These are phyloP conservation scores for Amoeboaphelidium occidentale DNA, from an alignment of 371 early-diverging fungal species.

Conservation along the genomic window DNA sequence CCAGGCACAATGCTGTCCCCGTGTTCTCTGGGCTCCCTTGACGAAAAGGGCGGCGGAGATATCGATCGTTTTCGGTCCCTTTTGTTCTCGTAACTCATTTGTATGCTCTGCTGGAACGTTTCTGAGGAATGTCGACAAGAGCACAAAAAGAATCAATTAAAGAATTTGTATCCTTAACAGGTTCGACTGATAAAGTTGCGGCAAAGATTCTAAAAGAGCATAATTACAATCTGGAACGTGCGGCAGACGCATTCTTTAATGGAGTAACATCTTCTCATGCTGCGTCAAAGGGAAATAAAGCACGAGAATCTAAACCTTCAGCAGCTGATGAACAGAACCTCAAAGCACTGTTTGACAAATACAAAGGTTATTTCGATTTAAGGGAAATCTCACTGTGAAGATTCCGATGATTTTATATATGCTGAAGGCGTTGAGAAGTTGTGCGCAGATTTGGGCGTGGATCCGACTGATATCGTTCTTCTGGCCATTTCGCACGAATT, in stretches of 20 bases:
- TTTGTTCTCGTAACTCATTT: background rate
- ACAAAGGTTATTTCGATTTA: slow-evolving; percentile 24
- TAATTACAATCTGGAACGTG: slow-evolving; percentile 36
- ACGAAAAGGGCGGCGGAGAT: background rate
- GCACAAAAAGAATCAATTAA: background rate
- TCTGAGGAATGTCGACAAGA: background rate
- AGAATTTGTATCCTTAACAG: background rate
- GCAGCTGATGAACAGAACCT: slow-evolving; percentile 14
- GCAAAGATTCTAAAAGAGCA: slow-evolving; percentile 18
- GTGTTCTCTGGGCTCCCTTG: background rate
- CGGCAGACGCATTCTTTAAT: slow-evolving; percentile 32
- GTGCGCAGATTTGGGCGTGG: slow-evolving; percentile 41
- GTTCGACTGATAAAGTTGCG: slow-evolving; percentile 25
- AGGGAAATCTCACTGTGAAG: slow-evolving; percentile 8
- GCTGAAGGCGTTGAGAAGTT: slow-evolving; percentile 46
- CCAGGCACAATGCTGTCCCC: background rate
- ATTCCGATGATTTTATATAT: slow-evolving; percentile 32
- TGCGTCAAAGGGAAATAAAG: background rate
- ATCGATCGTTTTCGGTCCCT: background rate
- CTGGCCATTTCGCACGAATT: slow-evolving; percentile 42
- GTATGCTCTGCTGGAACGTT: background rate
- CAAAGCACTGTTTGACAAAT: slow-evolving; percentile 29
- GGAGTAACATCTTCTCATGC: slow-evolving; percentile 2
- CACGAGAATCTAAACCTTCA: background rate
- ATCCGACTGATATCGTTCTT: slow-evolving; percentile 47